Evolutionary conservation across 2,329 filamentous ascomycete genomes (phyloP).

Genomic region (Nemania diffusa): DNA sequence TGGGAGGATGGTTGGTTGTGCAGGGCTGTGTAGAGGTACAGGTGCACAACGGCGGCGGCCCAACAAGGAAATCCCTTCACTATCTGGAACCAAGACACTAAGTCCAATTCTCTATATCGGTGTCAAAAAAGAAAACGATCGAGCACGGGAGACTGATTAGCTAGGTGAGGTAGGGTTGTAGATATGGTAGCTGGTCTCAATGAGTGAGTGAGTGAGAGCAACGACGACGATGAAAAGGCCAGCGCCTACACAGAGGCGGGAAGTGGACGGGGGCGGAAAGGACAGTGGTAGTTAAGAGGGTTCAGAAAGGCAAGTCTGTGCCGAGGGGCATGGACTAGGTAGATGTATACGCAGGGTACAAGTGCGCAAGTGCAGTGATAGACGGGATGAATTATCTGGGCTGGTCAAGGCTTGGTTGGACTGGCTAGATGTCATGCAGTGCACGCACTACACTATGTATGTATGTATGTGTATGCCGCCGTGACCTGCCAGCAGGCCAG

Average conservation of each 20-base stretch:
- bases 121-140: slow-evolving; percentile 8
- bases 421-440: slow-evolving; percentile 45
- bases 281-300: slow-evolving; percentile 38
- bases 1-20: slow-evolving; percentile 22
- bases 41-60: slow-evolving; percentile 42
- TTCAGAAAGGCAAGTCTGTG: slow-evolving; percentile 34
- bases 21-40: slow-evolving; percentile 44
- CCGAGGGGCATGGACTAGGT: slow-evolving; percentile 31
- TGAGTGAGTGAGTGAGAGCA: slow-evolving; percentile 40
- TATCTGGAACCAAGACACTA: slow-evolving; percentile 25
- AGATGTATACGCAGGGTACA: neutral
- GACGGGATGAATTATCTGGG: slow-evolving; percentile 42
- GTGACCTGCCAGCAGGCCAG: slow-evolving; percentile 26
- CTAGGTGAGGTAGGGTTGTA: slow-evolving; percentile 29
- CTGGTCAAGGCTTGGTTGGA: slow-evolving; percentile 38
- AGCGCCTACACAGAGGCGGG: slow-evolving; percentile 45
- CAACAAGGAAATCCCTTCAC: slow-evolving; percentile 34
- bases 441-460: neutral
- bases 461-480: slow-evolving; percentile 41
- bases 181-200: slow-evolving; percentile 27
- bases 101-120: slow-evolving; percentile 7
- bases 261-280: slow-evolving; percentile 44
- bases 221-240: slow-evolving; percentile 41
- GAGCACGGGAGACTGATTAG: neutral
- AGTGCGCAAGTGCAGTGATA: neutral